Base-by-base conservation (phyloP, 2,329 filamentous ascomycete genomes). In the Cryphonectria carpinicola region DNA sequence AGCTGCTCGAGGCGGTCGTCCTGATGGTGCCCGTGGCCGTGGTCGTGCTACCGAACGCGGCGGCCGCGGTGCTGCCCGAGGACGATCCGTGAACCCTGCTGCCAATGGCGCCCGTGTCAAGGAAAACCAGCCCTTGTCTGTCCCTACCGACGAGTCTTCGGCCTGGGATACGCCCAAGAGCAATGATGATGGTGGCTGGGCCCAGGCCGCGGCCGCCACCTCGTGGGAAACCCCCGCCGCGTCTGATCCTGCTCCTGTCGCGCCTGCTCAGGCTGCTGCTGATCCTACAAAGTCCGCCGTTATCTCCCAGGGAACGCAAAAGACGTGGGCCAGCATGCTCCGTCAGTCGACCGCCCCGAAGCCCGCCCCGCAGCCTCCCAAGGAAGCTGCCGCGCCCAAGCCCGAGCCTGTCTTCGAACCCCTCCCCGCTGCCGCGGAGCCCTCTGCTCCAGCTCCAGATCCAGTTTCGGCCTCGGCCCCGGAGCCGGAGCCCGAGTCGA, bases 311-410 rank as follows among this genome's bases (percentile, higher is more conserved):
- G 76, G 79, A 72, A 78, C 81, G 25, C 81, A 82, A 73, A 90
- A 90, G 83, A 91, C 89, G 37, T 94, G 92, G 92, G 92, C 92
- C 52, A 93, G 91, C 81, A 91, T 94, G 86, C 88, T 94, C 73
- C 88, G 87, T 76, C 84, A 88, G 79, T 84, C 90, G 49, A 84
- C 86, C 60, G 81, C 79, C 61, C 86, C 85, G 58, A 92, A 91
- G 83, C 84, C 86, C 56, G 82, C 86, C 52, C 85, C 88, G 54
- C 86, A 86, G 80, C 71, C 71, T 19, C 82, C 84, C 64, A 86
- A 85, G 78, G 84, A 87, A 75, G 77, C 80, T n/a, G 79, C 84
- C 71, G 81, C 79, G 46, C 80, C 84, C 35, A 84, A 85, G 76
- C 81, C 83, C 66, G 83, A 86, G 75, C 78, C 82, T 39, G 78